Evolutionary conservation across 352 stramenopile genomes (phyloP), one percentile per base, ranked within the genome.

Genomic region (Aphanomyces invadans): DNA sequence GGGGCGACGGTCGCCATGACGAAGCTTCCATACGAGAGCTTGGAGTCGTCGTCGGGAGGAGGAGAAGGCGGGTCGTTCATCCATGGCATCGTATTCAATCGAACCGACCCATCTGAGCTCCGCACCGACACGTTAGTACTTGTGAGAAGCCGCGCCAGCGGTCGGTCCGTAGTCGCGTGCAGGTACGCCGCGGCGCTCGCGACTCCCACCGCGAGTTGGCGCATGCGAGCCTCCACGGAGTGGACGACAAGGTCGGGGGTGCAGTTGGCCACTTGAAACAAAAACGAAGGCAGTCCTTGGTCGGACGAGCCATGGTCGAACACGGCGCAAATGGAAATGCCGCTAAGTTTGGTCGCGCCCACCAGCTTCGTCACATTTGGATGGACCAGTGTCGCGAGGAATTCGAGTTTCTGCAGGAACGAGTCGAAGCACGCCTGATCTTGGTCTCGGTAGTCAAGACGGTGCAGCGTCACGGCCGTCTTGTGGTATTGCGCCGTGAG

Each of bases 321-420:
- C 25, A 65, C 59, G n/a, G 59, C 59, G 46, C 59, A 65, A 31
- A 65, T 21, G 31, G 59, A 65, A 28, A 65, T 55, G 46, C 59
- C 59, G 21, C 31, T 54, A 7, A 65, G 42, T 9, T 65, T 65
- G 36, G 59, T 52, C 12, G 59, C 59, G 28, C 59, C 59, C 31
- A 65, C 26, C n/a, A 65, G 59, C 28, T 26, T 10, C 3, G 28
- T 31, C 10, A 65, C 26, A 31, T 65, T 49, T 15, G 33, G 31
- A 28, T 65, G 59, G 4, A 33, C 17, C 10, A 65, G 42, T 12
- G 39, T 44, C 46, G 59, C 33, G 26, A 65, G 21, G 26, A 52
- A 15, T 26, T 38, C 59, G 12, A 55, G 7, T 4, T 23, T 36
- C 17, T 57, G 32, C 11, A 65, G 31, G n/a, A 65, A 65, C 17